Percentiles rank a stretch among this genome's conserved stretches.
Evolutionary conservation across 2,329 filamentous ascomycete genomes (phyloP).

Genomic region (Talaromyces sp.): DNA sequence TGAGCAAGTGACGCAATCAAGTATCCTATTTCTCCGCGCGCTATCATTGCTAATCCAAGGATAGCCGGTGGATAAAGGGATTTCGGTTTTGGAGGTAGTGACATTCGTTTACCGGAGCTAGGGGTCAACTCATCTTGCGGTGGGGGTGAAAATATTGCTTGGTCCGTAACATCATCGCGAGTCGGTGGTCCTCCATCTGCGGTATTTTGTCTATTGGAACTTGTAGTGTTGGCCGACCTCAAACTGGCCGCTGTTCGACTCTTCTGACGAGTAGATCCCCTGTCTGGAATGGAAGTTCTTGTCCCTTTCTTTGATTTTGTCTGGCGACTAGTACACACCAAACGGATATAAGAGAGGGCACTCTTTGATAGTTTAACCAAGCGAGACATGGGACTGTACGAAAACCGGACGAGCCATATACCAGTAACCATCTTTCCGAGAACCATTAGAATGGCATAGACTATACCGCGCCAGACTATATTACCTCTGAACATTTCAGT

Average conservation of each 20-base stretch:
- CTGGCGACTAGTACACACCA: not conserved
- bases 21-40: constrained; percentile 75
- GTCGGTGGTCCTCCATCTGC: too few species aligned
- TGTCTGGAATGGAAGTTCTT: not conserved
- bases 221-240: constrained; percentile 6
- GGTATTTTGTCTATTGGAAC: not conserved
- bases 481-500: constrained; percentile 59
- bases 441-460: constrained; percentile 68
- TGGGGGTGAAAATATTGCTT: constrained; percentile 5
- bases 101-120: constrained; percentile 6
- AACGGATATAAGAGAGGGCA: not conserved
- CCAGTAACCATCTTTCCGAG: constrained; percentile 59
- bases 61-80: constrained; percentile 65
- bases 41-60: constrained; percentile 65
- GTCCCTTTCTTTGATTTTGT: not conserved
- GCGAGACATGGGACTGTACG: constrained; percentile 8
- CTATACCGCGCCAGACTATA: constrained; percentile 66
- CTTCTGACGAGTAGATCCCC: not conserved
- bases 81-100: constrained; percentile 43
- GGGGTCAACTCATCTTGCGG: not conserved
- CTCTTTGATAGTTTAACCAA: not conserved
- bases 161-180: constrained; percentile 8
- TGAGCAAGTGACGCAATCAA: constrained; percentile 66
- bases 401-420: constrained; percentile 50
- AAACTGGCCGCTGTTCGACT: not conserved